Percentiles rank a stretch among this genome's conserved stretches.
phyloP scores from a whole-genome alignment of 1,284 basidiomycete genomes.

The Ganoderma leucocontextum region DNA sequence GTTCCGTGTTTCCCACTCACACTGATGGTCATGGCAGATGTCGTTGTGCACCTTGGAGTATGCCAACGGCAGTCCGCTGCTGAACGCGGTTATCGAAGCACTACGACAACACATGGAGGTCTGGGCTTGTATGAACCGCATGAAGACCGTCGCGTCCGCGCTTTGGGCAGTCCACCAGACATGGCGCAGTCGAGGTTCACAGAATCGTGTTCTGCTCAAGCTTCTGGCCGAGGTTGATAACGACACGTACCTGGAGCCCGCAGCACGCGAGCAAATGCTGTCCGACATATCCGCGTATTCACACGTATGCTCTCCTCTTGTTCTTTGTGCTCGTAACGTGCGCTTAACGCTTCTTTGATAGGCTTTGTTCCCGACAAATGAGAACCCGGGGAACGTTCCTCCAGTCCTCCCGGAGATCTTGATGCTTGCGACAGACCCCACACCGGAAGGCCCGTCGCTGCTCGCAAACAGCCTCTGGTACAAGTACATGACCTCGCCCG shows the following conservation, averaged over 20 bases:
- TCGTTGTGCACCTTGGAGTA: constrained; percentile 64
- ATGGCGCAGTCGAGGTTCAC: constrained; percentile 69
- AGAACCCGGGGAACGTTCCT: constrained; percentile 61
- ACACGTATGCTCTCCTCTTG: constrained; percentile 52
- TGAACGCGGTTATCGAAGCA: constrained; percentile 69
- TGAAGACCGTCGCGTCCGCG: constrained; percentile 59
- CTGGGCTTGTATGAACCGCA: constrained; percentile 80
- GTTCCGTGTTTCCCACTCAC: neutral
- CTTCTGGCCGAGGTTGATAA: constrained; percentile 72
- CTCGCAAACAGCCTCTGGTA: constrained; percentile 83
- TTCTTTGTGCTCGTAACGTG: neutral
- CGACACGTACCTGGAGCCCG: constrained; percentile 58
- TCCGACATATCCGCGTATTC: constrained; percentile 67
- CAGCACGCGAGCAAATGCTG: constrained; percentile 63
- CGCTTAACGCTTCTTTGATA: constrained; percentile 27
- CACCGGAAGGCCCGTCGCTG: constrained; percentile 65
- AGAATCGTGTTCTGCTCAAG: constrained; percentile 66
- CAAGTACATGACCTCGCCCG: constrained; percentile 71
- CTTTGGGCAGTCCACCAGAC: constrained; percentile 69
- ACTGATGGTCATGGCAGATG: constrained; percentile 52
- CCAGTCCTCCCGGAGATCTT: constrained; percentile 72
- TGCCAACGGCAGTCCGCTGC: constrained; percentile 56
- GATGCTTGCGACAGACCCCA: constrained; percentile 62
- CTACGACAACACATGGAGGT: constrained; percentile 72
- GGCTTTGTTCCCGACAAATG: constrained; percentile 56